A percentile compares a stretch with the other conserved stretches of the same genome.
These are phyloP conservation scores for Rubia yunnanensis DNA, from an alignment of 257 asterid genomes.

Conservation along the genomic window DNA sequence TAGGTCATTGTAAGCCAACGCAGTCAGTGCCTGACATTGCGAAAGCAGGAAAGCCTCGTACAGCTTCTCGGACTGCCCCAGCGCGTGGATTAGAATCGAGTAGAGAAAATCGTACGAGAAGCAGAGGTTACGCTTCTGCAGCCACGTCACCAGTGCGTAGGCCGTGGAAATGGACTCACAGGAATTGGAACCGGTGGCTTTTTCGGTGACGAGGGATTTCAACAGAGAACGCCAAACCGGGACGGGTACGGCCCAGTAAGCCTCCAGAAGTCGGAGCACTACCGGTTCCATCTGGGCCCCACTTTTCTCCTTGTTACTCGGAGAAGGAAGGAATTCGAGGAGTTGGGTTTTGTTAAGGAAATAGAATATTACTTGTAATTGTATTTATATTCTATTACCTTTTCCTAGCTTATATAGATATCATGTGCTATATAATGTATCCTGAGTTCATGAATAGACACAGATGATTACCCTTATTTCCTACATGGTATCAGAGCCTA, in stretches of 20 bases:
- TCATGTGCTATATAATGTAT: too few species aligned
- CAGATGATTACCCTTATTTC: too few species aligned
- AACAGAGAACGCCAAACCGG: slow-evolving; percentile 85
- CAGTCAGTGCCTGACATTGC: slow-evolving; percentile 66
- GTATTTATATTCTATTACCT: too few species aligned
- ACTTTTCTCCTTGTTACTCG: slow-evolving; percentile 1
- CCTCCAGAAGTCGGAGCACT: slow-evolving; percentile 62
- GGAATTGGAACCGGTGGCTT: too few species aligned
- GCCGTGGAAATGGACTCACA: slow-evolving; percentile 41
- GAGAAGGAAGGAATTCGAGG: slow-evolving; percentile 56
- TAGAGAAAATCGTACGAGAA: slow-evolving; percentile 80
- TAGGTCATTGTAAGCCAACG: slow-evolving; percentile 78
- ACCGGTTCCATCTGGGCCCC: slow-evolving; percentile 38
- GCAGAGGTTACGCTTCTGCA: slow-evolving; percentile 77
- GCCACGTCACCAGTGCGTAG: slow-evolving; percentile 73
- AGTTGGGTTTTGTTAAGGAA: too few species aligned
- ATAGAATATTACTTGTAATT: too few species aligned
- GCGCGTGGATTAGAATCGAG: slow-evolving; percentile 72
- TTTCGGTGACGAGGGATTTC: slow-evolving; percentile 31
- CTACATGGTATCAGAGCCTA: too few species aligned
- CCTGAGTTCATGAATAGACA: too few species aligned
- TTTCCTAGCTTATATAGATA: too few species aligned
- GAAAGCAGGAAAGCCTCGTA: slow-evolving; percentile 83
- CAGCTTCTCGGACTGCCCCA: slow-evolving; percentile 66
- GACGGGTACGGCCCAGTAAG: slow-evolving; percentile 78